A percentile compares a stretch with the other conserved stretches of the same genome.
These are phyloP conservation scores for Fusarium cyanostomum DNA, from an alignment of 2,329 filamentous ascomycete genomes.

Conservation along the genomic window DNA sequence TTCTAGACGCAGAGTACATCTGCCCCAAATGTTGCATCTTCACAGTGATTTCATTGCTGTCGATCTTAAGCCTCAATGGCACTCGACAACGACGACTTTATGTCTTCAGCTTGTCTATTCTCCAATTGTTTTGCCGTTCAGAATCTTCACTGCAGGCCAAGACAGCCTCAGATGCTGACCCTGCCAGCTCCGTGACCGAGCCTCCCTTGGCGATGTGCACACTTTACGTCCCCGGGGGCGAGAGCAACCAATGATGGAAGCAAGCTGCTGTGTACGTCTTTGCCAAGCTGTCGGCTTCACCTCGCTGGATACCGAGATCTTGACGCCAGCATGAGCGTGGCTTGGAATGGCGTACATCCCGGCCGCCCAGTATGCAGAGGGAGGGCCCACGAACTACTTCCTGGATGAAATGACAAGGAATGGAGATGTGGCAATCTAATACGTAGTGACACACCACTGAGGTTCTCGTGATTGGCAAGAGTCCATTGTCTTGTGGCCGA, in stretches of 20 bases:
- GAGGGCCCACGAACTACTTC: background rate
- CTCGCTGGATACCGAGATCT: constrained; percentile 5
- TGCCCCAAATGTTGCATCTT: too few species aligned
- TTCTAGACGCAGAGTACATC: background rate
- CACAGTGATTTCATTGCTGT: background rate
- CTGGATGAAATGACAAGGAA: background rate
- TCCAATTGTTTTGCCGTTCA: background rate
- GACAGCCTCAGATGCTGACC: constrained; percentile 1
- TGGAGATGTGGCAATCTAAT: background rate
- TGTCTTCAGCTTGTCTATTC: background rate
- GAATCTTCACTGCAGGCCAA: constrained; percentile 3
- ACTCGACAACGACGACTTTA: background rate
- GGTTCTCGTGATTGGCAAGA: background rate
- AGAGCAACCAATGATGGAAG: background rate
- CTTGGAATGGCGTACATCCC: too few species aligned
- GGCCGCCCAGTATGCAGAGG: background rate
- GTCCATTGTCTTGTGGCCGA: background rate
- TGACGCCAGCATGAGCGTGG: constrained; percentile 2
- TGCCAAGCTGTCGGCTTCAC: constrained; percentile 3
- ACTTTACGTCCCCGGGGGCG: background rate
- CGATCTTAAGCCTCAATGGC: background rate
- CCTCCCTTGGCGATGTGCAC: constrained; percentile 4
- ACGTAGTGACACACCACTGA: background rate
- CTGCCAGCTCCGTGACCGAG: constrained; percentile 2
- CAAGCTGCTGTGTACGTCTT: too few species aligned